These are phyloP conservation scores for Penicillium sp. DNA, from an alignment of 2,329 filamentous ascomycete species.

Conservation along the genomic window DNA sequence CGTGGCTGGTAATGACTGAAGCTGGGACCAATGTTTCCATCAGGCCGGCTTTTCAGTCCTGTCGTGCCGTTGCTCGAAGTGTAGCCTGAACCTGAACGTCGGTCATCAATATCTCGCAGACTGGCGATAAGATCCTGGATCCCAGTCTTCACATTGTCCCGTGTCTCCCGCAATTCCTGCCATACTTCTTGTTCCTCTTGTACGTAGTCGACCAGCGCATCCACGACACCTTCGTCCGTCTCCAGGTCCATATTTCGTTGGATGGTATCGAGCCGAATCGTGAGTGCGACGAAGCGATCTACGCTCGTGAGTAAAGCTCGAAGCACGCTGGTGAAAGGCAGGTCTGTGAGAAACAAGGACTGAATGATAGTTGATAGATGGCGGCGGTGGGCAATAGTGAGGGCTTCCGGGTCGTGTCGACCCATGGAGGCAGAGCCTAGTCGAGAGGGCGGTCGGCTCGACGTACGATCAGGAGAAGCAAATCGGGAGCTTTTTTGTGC, in stretches of 20 bases:
- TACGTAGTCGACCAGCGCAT: constrained; percentile 71
- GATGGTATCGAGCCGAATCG: constrained; percentile 74
- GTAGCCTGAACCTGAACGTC: constrained; percentile 46
- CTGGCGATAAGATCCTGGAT: constrained; percentile 65
- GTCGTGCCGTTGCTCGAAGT: constrained; percentile 32
- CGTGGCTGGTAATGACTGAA: constrained; percentile 65
- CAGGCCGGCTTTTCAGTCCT: constrained; percentile 33
- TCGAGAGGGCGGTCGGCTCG: constrained; percentile 14
- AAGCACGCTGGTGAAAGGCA: constrained; percentile 45
- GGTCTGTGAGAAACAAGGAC: constrained; percentile 49
- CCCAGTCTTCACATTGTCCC: constrained; percentile 67
- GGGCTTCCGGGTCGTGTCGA: constrained; percentile 79
- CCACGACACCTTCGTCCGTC: constrained; percentile 78
- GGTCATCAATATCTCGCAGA: constrained; percentile 65
- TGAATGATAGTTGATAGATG: constrained; percentile 71
- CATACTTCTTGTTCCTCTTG: constrained; percentile 73
- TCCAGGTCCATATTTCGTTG: constrained; percentile 82
- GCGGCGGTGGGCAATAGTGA: constrained; percentile 76
- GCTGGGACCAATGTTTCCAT: constrained; percentile 17
- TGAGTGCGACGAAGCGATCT: constrained; percentile 79
- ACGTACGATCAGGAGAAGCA: constrained; percentile 5
- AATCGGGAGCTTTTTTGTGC: constrained; percentile 12
- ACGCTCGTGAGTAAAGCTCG: constrained; percentile 55
- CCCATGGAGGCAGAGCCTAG: constrained; percentile 25
- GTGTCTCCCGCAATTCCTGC: constrained; percentile 66